phyloP scores from a whole-genome alignment of 306 rosid species.

The Corylus heterophylla region DNA sequence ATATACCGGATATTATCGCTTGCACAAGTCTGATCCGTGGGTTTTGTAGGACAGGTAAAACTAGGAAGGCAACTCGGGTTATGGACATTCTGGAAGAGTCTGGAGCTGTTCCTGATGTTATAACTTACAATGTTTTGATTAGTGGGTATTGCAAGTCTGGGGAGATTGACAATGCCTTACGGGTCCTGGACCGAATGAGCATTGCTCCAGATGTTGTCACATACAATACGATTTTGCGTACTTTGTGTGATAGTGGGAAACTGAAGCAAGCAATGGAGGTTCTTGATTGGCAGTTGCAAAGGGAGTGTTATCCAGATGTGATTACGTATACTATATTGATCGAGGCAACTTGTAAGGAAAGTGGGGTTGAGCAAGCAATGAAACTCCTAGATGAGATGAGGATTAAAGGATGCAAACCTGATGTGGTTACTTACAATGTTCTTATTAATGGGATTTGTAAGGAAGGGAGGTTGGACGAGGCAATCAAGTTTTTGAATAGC shows the following conservation, averaged over 20 bases:
- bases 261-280: constrained; percentile 90
- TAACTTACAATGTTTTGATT: constrained; percentile 82
- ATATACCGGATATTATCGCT: constrained; percentile 72
- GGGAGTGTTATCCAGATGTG: constrained; percentile 90
- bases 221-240: constrained; percentile 74
- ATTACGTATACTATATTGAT: constrained; percentile 86
- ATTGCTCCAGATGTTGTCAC: constrained; percentile 90
- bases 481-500: constrained; percentile 61
- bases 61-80: constrained; percentile 68
- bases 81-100: constrained; percentile 75
- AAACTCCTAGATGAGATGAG: constrained; percentile 88
- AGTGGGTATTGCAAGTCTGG: constrained; percentile 83
- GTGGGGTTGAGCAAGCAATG: constrained; percentile 88
- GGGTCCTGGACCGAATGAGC: constrained; percentile 78
- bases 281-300: constrained; percentile 68
- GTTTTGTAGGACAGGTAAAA: constrained; percentile 64
- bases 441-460: constrained; percentile 89
- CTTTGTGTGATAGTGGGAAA: constrained; percentile 76
- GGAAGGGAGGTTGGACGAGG: constrained; percentile 88
- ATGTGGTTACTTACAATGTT: constrained; percentile 88
- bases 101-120: constrained; percentile 80
- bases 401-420: constrained; percentile 80
- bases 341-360: constrained; percentile 88
- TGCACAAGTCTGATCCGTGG: constrained; percentile 84
- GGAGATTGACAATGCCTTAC: constrained; percentile 73